Percentiles rank a stretch among this genome's conserved stretches.
Conservation (phyloP, 306 rosid genomes). For the Lathyrus oleraceus region DNA sequence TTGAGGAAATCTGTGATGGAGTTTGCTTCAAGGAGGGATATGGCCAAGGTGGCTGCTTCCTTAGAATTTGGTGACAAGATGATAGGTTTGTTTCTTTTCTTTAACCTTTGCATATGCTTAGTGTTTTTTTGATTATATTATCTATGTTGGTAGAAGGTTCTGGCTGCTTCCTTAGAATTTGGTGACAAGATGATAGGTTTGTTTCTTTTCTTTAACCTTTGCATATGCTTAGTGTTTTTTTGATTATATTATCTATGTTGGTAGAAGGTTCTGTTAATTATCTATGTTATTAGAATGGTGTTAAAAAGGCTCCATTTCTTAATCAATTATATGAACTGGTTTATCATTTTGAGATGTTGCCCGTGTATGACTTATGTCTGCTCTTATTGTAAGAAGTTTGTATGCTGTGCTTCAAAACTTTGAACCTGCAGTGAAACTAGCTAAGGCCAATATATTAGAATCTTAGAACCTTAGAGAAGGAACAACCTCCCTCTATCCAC, state of each 20-base stretch:
- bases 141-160: neutral
- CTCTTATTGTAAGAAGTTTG: neutral
- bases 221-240: too few species aligned
- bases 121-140: neutral
- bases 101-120: neutral
- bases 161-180: too few species aligned
- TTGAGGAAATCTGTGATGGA: slow-evolving; percentile 59
- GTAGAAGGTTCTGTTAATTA: neutral
- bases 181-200: too few species aligned
- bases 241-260: too few species aligned
- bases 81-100: slow-evolving; percentile 50
- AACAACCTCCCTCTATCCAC: neutral
- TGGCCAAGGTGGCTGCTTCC: slow-evolving; percentile 71
- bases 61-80: slow-evolving; percentile 57
- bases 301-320: neutral
- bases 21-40: slow-evolving; percentile 71
- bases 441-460: neutral
- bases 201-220: too few species aligned
- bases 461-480: slow-evolving; percentile 1
- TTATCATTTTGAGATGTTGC: neutral
- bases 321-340: neutral
- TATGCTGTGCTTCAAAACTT: neutral
- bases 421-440: neutral
- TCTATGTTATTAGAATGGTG: neutral
- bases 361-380: neutral